A percentile compares a stretch with the other conserved stretches of the same genome.
These are phyloP conservation scores for Leucosporidium scottii DNA, from an alignment of 768 basidiomycete genomes.

Conservation along the genomic window DNA sequence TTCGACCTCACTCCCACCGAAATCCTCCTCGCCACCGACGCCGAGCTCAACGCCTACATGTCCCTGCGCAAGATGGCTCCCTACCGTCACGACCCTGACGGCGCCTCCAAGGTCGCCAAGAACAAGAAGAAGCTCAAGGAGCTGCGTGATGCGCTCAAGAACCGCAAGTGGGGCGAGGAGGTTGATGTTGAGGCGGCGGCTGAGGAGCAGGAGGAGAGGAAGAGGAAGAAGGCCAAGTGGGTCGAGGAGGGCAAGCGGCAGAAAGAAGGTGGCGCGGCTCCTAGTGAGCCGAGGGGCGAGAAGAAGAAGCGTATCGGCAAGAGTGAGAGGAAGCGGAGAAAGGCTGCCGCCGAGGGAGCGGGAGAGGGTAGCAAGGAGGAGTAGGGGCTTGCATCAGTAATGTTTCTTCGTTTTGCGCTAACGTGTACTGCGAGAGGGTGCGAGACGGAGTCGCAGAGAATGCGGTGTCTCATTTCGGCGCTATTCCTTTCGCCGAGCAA, in stretches of 20 bases:
- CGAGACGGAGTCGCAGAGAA: too few species aligned
- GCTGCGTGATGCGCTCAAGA: constrained; percentile 33
- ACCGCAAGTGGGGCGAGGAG: constrained; percentile 44
- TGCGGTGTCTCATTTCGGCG: too few species aligned
- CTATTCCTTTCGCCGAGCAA: too few species aligned
- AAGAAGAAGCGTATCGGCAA: constrained; percentile 21
- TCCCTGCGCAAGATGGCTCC: constrained; percentile 85
- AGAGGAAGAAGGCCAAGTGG: constrained; percentile 26
- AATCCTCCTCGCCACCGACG: constrained; percentile 82
- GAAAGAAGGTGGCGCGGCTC: background rate
- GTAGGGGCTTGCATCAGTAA: background rate
- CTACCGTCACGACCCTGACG: constrained; percentile 52
- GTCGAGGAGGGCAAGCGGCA: constrained; percentile 10
- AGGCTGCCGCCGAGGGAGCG: constrained; percentile 7
- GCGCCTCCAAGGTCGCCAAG: constrained; percentile 57
- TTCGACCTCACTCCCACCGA: constrained; percentile 70
- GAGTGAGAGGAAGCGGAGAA: constrained; percentile 29
- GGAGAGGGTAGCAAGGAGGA: constrained; percentile 1
- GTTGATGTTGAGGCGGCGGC: constrained; percentile 32
- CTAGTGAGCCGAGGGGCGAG: background rate
- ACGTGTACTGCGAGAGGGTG: too few species aligned
- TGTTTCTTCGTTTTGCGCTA: too few species aligned
- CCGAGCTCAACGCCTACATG: constrained; percentile 86
- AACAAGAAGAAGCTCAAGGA: constrained; percentile 57
- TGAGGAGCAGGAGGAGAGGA: constrained; percentile 41